phyloP scores from a whole-genome alignment of 495 filamentous ascomycete species.

The Penicillium paradoxum region DNA sequence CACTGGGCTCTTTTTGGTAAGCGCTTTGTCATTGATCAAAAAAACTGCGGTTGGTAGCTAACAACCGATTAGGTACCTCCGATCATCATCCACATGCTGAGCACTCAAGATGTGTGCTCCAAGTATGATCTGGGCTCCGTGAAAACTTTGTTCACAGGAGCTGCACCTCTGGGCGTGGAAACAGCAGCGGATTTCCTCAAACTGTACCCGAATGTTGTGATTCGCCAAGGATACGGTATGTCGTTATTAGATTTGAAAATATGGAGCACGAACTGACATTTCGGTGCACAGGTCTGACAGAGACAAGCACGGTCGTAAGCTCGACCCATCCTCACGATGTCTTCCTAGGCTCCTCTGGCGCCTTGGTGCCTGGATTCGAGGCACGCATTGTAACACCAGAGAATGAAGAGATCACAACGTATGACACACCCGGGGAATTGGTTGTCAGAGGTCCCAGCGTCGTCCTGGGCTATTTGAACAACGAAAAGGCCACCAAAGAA shows the following conservation, averaged over 20 bases:
- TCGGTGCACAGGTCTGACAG: conserved; percentile 60
- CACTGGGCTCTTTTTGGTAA: conserved; percentile 59
- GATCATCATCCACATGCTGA: conserved; percentile 77
- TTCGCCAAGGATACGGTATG: conserved; percentile 80
- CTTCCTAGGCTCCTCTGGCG: conserved; percentile 67
- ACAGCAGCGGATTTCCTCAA: conserved; percentile 63
- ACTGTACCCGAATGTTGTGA: conserved; percentile 58
- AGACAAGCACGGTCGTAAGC: conserved; percentile 70
- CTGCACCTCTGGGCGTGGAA: conserved; percentile 77
- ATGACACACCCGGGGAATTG: conserved; percentile 77
- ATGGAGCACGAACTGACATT: conserved; percentile 3
- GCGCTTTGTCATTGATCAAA: conserved; percentile 12
- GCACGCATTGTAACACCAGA: conserved; percentile 69
- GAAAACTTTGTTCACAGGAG: conserved; percentile 65
- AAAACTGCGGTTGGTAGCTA: neutral
- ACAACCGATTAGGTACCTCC: conserved; percentile 60
- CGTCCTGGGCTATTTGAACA: conserved; percentile 78
- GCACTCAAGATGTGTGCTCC: conserved; percentile 55
- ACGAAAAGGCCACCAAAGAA: conserved; percentile 74
- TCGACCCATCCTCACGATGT: conserved; percentile 63
- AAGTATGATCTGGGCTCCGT: conserved; percentile 75
- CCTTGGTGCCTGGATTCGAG: conserved; percentile 59
- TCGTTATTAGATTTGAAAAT: neutral
- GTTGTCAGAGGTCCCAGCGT: conserved; percentile 71
- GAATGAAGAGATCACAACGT: conserved; percentile 67